Conservation (phyloP, 164 flowering plant genomes). For the Vitis riparia region DNA sequence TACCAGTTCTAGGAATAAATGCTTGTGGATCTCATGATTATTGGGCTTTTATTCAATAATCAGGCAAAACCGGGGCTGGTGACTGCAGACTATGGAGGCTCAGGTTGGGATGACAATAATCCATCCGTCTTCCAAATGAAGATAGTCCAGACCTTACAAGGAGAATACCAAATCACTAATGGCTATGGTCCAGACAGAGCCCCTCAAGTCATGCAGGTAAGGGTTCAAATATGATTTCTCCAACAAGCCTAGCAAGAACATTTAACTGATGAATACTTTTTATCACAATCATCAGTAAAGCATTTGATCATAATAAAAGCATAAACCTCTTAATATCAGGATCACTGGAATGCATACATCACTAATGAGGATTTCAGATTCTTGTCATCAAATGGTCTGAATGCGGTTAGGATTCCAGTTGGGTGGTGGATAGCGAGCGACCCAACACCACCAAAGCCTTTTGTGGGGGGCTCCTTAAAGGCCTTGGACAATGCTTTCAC, state of each 20-base stretch:
- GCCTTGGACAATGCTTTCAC: conserved; percentile 52
- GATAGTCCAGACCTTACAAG: conserved; percentile 17
- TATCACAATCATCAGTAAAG: too few species aligned
- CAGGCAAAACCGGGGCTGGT: conserved; percentile 41
- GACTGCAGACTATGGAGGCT: conserved; percentile 49
- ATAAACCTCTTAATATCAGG: conserved; percentile 18
- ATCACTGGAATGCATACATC: conserved; percentile 51
- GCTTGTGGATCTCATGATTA: too few species aligned
- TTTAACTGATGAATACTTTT: too few species aligned
- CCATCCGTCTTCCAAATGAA: conserved; percentile 51
- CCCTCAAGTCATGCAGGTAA: conserved; percentile 44
- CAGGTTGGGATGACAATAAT: conserved; percentile 45
- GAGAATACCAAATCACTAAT: conserved; percentile 61
- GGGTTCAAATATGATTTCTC: not conserved
- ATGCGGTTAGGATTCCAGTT: conserved; percentile 58
- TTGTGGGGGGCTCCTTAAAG: conserved; percentile 49
- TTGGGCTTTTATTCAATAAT: not conserved
- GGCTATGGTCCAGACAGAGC: conserved; percentile 58
- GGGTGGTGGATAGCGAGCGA: conserved; percentile 70
- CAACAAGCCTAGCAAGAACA: too few species aligned
- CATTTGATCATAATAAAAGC: too few species aligned
- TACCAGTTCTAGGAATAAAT: not conserved
- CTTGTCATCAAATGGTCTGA: conserved; percentile 41
- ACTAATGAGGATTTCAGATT: conserved; percentile 52
- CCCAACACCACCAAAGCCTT: conserved; percentile 54